Conservation (phyloP, 1,139 yeast genomes). For the Nakaseomyces delphensis region DNA sequence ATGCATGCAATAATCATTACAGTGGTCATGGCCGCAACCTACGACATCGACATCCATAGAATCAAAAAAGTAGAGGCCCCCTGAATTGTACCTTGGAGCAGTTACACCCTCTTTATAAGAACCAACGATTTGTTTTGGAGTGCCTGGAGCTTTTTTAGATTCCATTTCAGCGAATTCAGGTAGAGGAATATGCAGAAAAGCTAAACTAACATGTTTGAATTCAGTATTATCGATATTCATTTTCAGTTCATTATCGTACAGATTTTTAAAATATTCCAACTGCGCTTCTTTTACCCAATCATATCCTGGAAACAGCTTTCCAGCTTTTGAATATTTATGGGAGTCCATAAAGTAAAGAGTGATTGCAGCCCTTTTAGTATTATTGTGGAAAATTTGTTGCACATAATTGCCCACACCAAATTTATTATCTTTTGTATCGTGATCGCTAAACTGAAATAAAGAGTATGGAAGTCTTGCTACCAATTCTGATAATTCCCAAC, state of each 20-base stretch:
- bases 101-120: slow-evolving; percentile 60
- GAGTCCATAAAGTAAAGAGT: slow-evolving; percentile 73
- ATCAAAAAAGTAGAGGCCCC: slow-evolving; percentile 50
- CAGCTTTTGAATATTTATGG: slow-evolving; percentile 59
- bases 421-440: slow-evolving; percentile 34
- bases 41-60: slow-evolving; percentile 61
- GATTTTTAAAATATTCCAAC: slow-evolving; percentile 47
- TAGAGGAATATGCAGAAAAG: slow-evolving; percentile 87
- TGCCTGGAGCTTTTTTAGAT: slow-evolving; percentile 21
- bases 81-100: slow-evolving; percentile 64
- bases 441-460: slow-evolving; percentile 53
- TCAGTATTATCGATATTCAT: slow-evolving; percentile 32
- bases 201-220: slow-evolving; percentile 57
- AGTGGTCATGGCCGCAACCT: slow-evolving; percentile 90
- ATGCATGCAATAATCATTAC: slow-evolving; percentile 76
- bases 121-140: slow-evolving; percentile 46
- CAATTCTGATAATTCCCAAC: slow-evolving; percentile 52
- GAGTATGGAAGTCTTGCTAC: slow-evolving; percentile 58
- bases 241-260: slow-evolving; percentile 28
- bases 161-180: slow-evolving; percentile 60
- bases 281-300: slow-evolving; percentile 80
- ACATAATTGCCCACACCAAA: slow-evolving; percentile 78
- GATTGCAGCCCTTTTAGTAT: slow-evolving; percentile 25
- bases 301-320: slow-evolving; percentile 66
- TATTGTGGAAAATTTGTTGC: slow-evolving; percentile 38